These are phyloP conservation scores for Colletotrichum tropicicola DNA, from an alignment of 2,329 filamentous ascomycete genomes.

Conservation along the genomic window DNA sequence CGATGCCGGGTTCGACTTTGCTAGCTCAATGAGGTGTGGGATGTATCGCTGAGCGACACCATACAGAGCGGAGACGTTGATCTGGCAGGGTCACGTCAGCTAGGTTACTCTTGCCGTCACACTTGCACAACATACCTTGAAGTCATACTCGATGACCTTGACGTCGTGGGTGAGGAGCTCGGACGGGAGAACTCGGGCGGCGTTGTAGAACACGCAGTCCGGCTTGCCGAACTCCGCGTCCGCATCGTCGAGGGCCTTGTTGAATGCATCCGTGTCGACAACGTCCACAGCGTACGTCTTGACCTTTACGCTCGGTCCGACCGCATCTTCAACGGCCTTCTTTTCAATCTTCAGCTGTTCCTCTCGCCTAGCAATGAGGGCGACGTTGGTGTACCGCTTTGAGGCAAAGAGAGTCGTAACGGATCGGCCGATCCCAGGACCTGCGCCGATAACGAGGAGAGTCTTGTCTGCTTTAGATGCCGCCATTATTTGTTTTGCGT, in stretches of 20 bases:
- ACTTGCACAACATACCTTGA: conserved; percentile 57
- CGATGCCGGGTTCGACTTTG: conserved; percentile 36
- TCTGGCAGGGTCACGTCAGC: conserved; percentile 37
- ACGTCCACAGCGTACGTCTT: conserved; percentile 55
- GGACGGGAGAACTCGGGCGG: conserved; percentile 54
- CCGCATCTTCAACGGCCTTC: conserved; percentile 41
- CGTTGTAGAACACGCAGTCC: conserved; percentile 61
- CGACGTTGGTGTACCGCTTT: conserved; percentile 44
- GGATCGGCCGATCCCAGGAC: neutral
- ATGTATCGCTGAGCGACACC: conserved; percentile 55
- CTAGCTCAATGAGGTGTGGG: conserved; percentile 47
- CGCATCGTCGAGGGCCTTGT: conserved; percentile 48
- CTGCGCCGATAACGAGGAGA: neutral
- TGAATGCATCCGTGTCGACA: conserved; percentile 46
- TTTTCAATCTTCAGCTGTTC: conserved; percentile 48
- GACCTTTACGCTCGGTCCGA: conserved; percentile 41
- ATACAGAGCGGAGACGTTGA: conserved; percentile 57
- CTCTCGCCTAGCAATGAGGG: conserved; percentile 54
- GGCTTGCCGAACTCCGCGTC: conserved; percentile 51
- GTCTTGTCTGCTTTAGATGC: no score
- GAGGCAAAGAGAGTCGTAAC: neutral
- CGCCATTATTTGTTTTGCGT: no score
- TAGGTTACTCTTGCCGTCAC: neutral
- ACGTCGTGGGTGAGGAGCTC: conserved; percentile 50
- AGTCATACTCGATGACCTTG: conserved; percentile 57